phyloP scores from a whole-genome alignment of 192 early-diverging fungal species.

The Pilaira anomala region DNA sequence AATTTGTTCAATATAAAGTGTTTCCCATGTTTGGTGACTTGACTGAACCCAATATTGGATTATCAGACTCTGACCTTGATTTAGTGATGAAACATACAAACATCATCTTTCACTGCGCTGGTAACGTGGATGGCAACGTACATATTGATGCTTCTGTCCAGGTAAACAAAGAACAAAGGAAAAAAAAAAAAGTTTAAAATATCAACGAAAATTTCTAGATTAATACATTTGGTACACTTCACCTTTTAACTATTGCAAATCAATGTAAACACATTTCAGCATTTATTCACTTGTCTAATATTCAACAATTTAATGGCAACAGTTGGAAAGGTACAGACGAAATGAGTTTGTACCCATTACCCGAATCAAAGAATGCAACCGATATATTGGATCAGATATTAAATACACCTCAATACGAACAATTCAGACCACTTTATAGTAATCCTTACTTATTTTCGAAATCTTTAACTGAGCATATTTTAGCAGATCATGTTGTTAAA shows the following conservation, averaged over 20 bases:
- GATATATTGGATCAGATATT: conserved; percentile 8
- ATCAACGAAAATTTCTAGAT: conserved; percentile 15
- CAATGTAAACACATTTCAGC: conserved; percentile 26
- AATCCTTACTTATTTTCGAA: conserved; percentile 49
- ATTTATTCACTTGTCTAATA: conserved; percentile 32
- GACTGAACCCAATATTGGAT: conserved; percentile 26
- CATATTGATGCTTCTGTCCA: conserved; percentile 43
- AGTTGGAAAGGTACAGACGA: background rate
- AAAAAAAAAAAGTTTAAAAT: background rate
- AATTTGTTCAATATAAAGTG: conserved; percentile 39
- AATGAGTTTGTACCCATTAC: conserved; percentile 8
- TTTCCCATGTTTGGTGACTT: conserved; percentile 43
- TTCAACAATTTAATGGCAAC: conserved; percentile 6
- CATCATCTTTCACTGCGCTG: conserved; percentile 49
- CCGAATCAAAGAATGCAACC: conserved; percentile 19
- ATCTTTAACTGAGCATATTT: conserved; percentile 44
- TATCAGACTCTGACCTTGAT: conserved; percentile 36
- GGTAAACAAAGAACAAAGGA: conserved; percentile 30
- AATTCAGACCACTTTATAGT: conserved; percentile 27
- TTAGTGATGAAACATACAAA: conserved; percentile 40
- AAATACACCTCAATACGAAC: background rate
- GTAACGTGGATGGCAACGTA: conserved; percentile 44
- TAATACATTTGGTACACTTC: conserved; percentile 31
- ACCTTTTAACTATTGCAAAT: conserved; percentile 30
- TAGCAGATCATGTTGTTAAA: conserved; percentile 23